Evolutionary conservation across 331 rosid species (phyloP), one percentile per base, ranked within the genome.

Genomic region (Dryas integrifolia): DNA sequence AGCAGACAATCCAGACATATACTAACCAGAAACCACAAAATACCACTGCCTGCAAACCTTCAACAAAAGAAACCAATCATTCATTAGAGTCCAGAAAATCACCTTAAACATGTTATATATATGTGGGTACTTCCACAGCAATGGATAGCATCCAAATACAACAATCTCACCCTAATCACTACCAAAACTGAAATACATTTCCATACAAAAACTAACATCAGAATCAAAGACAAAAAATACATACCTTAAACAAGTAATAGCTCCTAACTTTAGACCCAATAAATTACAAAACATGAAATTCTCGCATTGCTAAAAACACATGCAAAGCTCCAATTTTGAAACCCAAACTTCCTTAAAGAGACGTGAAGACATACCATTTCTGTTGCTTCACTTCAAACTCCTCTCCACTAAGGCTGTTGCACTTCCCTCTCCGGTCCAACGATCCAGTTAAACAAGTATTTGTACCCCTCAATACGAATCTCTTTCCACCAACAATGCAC

Each of bases 311-410:
- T 21, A 60, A 65, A 46, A 40, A 18, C 41, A 64, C 65, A 44
- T 18, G 63, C 45, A 47, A 45, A 5, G n/a, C 58, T 39, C 61
- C 47, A 10, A 40, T 14, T 14, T 58, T 3, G 63, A 52, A 75
- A 13, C 56, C 40, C 53, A 76, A 66, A 76, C 46, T 41, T 38
- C 12, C 64, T 58, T 58, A 58, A 46, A 70, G 55, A 76, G 51
- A 65, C n/a, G 9, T 6, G 38, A 83, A 73, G 35, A 65, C 79
- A 50, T 83, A 84, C 87, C 90, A 85, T 85, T 73, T 76, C 16
- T 38, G 70, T 49, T 59, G 21, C 79, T 73, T 75, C 61, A 67
- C 64, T 39, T 41, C 73, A 76, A 84, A 45, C 75, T 64, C 60
- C 65, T 62, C 13, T 35, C 74, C 56, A 24, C 58, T 2, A 5